Conservation (phyloP, 768 basidiomycete genomes). For the Boletus speciosus region DNA sequence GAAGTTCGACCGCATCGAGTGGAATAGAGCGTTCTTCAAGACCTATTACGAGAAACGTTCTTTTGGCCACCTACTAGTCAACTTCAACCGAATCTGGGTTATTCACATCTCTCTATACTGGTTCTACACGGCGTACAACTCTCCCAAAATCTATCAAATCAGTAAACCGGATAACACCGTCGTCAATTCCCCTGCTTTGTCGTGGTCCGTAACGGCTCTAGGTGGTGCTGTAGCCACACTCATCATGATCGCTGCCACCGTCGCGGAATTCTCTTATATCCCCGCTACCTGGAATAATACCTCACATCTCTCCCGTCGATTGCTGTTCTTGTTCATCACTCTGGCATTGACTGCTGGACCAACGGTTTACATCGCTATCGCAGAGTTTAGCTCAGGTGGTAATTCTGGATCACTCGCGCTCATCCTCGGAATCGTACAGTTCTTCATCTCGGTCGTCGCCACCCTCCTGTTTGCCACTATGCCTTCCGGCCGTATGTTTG, state of each 20-base stretch:
- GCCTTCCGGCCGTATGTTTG: constrained; percentile 98
- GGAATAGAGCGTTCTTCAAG: constrained; percentile 97
- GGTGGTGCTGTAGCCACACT: constrained; percentile 94
- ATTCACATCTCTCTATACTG: constrained; percentile 93
- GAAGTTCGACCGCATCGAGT: constrained; percentile 95
- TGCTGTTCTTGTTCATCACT: constrained; percentile 86
- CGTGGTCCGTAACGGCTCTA: constrained; percentile 91
- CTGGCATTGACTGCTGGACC: constrained; percentile 90
- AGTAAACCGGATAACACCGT: constrained; percentile 31
- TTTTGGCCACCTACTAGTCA: constrained; percentile 94
- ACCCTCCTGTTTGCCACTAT: constrained; percentile 87
- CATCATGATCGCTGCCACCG: constrained; percentile 94
- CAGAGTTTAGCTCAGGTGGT: constrained; percentile 55
- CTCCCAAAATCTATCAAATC: constrained; percentile 76
- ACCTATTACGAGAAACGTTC: constrained; percentile 98
- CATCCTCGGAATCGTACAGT: constrained; percentile 95
- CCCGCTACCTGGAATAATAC: constrained; percentile 99
- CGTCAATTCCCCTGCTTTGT: constrained; percentile 68
- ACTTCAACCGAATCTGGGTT: constrained; percentile 99
- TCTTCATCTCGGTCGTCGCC: constrained; percentile 85
- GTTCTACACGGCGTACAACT: constrained; percentile 95
- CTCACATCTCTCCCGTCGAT: constrained; percentile 88
- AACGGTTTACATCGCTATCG: constrained; percentile 91
- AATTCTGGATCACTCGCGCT: constrained; percentile 71
- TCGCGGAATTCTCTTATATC: constrained; percentile 95